These are phyloP conservation scores for Apocynum venetum DNA, from an alignment of 257 asterid genomes.

Conservation along the genomic window DNA sequence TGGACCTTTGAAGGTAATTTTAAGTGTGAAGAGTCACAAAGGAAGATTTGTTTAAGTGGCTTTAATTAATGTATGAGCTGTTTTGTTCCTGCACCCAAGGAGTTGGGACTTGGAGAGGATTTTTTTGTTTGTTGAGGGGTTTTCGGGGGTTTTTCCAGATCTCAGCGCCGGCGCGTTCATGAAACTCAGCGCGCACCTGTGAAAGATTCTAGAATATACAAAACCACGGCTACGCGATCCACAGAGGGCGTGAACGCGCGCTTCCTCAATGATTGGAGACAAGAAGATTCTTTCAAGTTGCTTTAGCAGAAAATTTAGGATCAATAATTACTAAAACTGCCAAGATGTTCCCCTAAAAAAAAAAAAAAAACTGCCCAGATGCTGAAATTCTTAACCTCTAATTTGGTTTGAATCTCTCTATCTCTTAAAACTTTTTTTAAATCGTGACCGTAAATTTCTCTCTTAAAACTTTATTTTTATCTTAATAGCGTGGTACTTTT, in stretches of 20 bases:
- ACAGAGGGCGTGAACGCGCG: neutral
- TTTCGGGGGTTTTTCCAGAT: constrained; percentile 7
- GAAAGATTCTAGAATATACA: constrained; percentile 19
- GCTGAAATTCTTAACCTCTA: too few relatives aligned
- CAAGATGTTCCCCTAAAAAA: too few relatives aligned
- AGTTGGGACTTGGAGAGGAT: constrained; percentile 5
- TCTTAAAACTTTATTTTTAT: too few relatives aligned
- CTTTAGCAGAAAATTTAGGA: neutral
- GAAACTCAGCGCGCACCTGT: constrained; percentile 3
- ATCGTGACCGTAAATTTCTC: too few relatives aligned
- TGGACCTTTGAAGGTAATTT: constrained; percentile 13
- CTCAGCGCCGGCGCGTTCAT: constrained; percentile 12
- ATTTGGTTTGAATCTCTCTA: too few relatives aligned
- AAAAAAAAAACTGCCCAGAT: too few relatives aligned
- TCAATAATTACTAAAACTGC: too few relatives aligned
- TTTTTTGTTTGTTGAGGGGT: constrained; percentile 4
- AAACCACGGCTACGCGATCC: constrained; percentile 1
- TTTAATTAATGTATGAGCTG: neutral
- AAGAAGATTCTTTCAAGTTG: constrained; percentile 9
- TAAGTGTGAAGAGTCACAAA: constrained; percentile 9
- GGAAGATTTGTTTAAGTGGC: neutral
- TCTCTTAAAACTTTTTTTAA: too few relatives aligned
- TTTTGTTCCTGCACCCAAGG: neutral
- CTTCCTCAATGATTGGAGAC: constrained; percentile 6
- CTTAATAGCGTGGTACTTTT: too few relatives aligned